Base-by-base conservation (phyloP, 2,329 filamentous ascomycete species). In the Cercospora sp. region DNA sequence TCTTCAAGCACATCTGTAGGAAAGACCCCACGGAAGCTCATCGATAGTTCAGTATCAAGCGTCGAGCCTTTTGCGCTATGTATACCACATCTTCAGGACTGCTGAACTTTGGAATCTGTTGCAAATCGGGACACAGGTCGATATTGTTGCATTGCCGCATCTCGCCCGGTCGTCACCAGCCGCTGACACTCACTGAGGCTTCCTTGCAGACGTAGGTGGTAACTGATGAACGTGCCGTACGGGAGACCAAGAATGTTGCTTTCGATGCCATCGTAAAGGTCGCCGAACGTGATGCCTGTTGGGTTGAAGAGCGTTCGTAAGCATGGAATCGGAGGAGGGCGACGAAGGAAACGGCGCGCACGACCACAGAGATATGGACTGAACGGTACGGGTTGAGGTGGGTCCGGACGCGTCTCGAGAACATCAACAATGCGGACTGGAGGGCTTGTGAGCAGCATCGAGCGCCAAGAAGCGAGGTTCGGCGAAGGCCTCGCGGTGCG, bases 401-500 rank as follows among this genome's bases (percentile, higher is more conserved):
- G 5, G n/a, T 2, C 7, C 42, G n/a, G 7, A 1, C 0, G 0
- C n/a, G 3, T 45, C 8, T 48, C 42, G 7, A n/a, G 1, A 12
- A 48, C 42, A 1, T 48, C n/a, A 16, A 48, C 8, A 2, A 4
- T 2, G 42, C 42, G 45, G 45, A 23, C 20, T 51, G 45, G 10
- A 16, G 45, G 20, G 5, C 45, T 26, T 23, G 42, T 48, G 42
- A 48, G 42, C 42, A 48, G 8, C 42, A 48, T 48, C 2, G 42
- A 48, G 42, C 42, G 42, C 42, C n/a, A 48, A 48, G 36, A 39
- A 39, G 36, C 1, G 1, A 39, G 33, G 3, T 1, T 7, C 5
- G 33, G 33, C 2, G 13, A 36, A 13, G 12, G 33, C 1, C 12
- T 36, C 33, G 5, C 13, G 5, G 13, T 3, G 13, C 13, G 36